phyloP scores from a whole-genome alignment of 1,284 basidiomycete genomes.

The Puccinia hordei region DNA sequence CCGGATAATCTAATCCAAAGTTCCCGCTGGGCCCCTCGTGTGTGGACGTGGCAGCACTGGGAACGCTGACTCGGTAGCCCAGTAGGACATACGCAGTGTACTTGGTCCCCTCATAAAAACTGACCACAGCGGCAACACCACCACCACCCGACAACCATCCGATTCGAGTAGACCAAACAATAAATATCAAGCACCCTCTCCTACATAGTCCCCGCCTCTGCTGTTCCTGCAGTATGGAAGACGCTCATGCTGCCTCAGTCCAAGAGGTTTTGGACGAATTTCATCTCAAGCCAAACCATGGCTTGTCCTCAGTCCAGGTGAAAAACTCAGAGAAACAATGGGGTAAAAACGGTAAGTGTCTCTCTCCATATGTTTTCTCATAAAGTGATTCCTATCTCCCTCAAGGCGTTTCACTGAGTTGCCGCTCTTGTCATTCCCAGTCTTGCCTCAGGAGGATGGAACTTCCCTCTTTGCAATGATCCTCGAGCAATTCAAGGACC shows the following conservation, averaged over 20 bases:
- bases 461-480: conserved; percentile 92
- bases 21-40: background rate
- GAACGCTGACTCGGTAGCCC: background rate
- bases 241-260: conserved; percentile 52
- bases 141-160: background rate
- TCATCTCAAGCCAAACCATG: conserved; percentile 52
- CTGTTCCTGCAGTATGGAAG: conserved; percentile 49
- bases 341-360: conserved; percentile 75
- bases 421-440: conserved; percentile 62
- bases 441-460: conserved; percentile 68
- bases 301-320: conserved; percentile 51
- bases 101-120: background rate
- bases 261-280: conserved; percentile 53
- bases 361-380: conserved; percentile 9
- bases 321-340: conserved; percentile 61
- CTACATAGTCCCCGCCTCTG: no score
- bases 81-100: no score
- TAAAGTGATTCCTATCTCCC: background rate
- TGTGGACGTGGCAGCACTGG: background rate
- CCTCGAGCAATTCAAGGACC: conserved; percentile 96
- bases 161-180: background rate
- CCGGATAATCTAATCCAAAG: no score
- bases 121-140: background rate
- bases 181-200: no score
- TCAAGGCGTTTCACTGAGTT: background rate